phyloP scores from a whole-genome alignment of 1,284 basidiomycete genomes.

The Meira nashicola region DNA sequence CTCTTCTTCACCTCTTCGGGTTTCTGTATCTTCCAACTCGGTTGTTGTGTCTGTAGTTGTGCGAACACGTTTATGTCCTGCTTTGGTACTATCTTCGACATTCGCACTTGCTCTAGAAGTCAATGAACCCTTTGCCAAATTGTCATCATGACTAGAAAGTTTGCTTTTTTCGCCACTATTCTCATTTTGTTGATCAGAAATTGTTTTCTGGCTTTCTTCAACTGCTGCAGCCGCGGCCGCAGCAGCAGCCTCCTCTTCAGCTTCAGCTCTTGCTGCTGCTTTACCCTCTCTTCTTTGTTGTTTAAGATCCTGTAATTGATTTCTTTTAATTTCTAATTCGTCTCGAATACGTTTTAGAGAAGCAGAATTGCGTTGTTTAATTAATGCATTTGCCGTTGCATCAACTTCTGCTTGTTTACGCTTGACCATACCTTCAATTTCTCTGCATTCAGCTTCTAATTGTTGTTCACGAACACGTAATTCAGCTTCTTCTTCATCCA shows the following conservation, averaged over 20 bases:
- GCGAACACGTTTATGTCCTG: slow-evolving; percentile 38
- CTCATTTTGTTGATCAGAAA: slow-evolving; percentile 32
- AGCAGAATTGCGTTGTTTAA: slow-evolving; percentile 49
- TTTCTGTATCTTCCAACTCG: slow-evolving; percentile 3
- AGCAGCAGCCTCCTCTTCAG: slow-evolving; percentile 26
- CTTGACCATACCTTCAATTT: slow-evolving; percentile 48
- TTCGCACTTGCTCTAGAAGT: not conserved
- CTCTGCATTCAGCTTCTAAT: slow-evolving; percentile 48
- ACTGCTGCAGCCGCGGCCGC: slow-evolving; percentile 23
- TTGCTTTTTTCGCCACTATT: slow-evolving; percentile 37
- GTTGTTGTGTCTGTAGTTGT: slow-evolving; percentile 21
- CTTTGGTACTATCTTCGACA: slow-evolving; percentile 25
- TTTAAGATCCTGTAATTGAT: slow-evolving; percentile 42
- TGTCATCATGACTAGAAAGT: slow-evolving; percentile 28
- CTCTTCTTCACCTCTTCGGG: slow-evolving; percentile 11
- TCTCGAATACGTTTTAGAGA: slow-evolving; percentile 41
- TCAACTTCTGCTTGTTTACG: slow-evolving; percentile 48
- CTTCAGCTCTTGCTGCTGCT: slow-evolving; percentile 27
- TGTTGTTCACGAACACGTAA: slow-evolving; percentile 46
- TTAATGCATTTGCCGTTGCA: slow-evolving; percentile 44
- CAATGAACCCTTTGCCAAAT: slow-evolving; percentile 15
- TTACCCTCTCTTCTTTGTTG: slow-evolving; percentile 39
- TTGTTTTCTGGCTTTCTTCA: slow-evolving; percentile 17
- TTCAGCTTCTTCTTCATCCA: slow-evolving; percentile 49
- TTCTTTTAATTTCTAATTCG: slow-evolving; percentile 48